A percentile compares a stretch with the other conserved stretches of the same genome.
These are phyloP conservation scores for Pichia deserticola DNA, from an alignment of 805 yeast genomes.

Conservation along the genomic window DNA sequence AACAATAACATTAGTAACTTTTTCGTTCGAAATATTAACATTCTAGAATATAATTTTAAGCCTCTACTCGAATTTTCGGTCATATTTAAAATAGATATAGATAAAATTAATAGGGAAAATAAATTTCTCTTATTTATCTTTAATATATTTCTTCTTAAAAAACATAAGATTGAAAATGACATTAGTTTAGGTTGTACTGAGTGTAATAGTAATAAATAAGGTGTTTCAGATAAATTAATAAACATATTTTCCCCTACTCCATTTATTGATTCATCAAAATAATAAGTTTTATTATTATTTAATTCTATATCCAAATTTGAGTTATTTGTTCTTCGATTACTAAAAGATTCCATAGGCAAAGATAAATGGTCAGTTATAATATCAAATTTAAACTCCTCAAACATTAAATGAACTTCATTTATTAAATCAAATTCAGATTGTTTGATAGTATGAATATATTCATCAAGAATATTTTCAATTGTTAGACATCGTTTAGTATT, in stretches of 20 bases:
- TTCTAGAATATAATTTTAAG: constrained; percentile 3
- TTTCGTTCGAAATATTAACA: constrained; percentile 6
- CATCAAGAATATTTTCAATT: background rate
- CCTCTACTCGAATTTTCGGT: constrained; percentile 1
- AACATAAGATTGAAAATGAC: constrained; percentile 1
- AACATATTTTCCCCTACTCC: background rate
- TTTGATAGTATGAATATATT: background rate
- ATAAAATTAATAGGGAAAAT: background rate
- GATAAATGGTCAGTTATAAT: constrained; percentile 4
- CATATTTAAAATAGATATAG: constrained; percentile 6
- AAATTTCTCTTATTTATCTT: background rate
- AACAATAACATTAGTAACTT: background rate
- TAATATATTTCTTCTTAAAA: background rate
- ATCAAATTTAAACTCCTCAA: constrained; percentile 10
- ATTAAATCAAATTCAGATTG: background rate
- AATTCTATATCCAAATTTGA: background rate
- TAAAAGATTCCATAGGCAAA: background rate
- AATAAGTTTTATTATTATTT: too few species aligned
- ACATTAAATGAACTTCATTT: background rate
- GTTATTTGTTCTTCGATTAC: background rate
- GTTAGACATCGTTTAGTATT: background rate
- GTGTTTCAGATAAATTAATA: constrained; percentile 1
- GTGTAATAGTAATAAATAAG: constrained; percentile 6
- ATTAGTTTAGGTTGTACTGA: constrained; percentile 5
- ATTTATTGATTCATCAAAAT: background rate